phyloP scores from a whole-genome alignment of 2,329 filamentous ascomycete species.

The Dothistroma septosporum region DNA sequence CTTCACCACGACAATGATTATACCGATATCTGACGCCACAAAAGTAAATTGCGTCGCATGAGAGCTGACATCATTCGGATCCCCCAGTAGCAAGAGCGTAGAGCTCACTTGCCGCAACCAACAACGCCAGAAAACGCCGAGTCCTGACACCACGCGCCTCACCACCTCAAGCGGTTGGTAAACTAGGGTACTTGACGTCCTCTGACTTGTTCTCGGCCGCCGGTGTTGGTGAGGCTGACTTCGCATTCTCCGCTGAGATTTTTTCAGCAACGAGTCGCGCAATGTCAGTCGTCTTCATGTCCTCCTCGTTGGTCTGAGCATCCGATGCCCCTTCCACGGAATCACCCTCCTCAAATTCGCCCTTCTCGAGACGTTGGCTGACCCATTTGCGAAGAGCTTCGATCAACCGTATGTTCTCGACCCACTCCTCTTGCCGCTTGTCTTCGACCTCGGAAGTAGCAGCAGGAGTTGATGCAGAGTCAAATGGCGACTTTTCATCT shows the following conservation, averaged over 20 bases:
- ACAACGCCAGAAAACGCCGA: constrained; percentile 2
- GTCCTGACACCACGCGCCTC: background rate
- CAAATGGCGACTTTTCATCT: constrained; percentile 26
- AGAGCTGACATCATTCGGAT: background rate
- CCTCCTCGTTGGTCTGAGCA: constrained; percentile 10
- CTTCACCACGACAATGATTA: background rate
- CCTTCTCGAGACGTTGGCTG: constrained; percentile 51
- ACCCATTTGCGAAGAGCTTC: constrained; percentile 57
- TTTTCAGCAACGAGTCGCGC: constrained; percentile 27
- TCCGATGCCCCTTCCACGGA: constrained; percentile 16
- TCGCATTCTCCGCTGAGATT: constrained; percentile 15
- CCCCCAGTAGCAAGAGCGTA: background rate
- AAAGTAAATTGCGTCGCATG: background rate
- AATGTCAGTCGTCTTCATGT: constrained; percentile 15
- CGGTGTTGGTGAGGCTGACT: constrained; percentile 13
- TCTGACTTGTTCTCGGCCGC: constrained; percentile 14
- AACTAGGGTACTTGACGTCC: constrained; percentile 22
- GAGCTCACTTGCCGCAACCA: background rate
- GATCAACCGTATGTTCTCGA: constrained; percentile 61
- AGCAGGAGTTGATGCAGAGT: constrained; percentile 28
- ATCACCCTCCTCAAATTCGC: constrained; percentile 40
- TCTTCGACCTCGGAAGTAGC: constrained; percentile 39
- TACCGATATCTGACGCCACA: background rate
- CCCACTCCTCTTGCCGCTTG: constrained; percentile 52
- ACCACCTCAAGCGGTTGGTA: constrained; percentile 11